A percentile compares a stretch with the other conserved stretches of the same genome.
These are phyloP conservation scores for Abortiporus biennis DNA, from an alignment of 1,284 basidiomycete species.

Conservation along the genomic window DNA sequence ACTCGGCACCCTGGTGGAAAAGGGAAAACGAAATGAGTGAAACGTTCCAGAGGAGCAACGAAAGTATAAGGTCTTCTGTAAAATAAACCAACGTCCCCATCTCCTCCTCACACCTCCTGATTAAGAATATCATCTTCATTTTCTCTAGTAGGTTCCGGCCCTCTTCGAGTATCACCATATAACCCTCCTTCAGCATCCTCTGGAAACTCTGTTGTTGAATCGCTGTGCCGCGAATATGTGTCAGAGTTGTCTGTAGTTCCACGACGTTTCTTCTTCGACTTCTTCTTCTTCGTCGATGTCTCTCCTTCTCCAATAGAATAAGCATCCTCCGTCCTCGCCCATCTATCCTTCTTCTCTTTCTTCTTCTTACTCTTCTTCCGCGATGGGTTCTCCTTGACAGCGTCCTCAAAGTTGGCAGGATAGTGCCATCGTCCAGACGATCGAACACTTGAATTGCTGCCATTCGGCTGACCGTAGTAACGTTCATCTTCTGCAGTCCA, in stretches of 20 bases:
- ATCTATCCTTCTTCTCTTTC: conserved; percentile 77
- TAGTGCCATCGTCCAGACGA: conserved; percentile 66
- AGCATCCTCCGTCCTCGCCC: conserved; percentile 79
- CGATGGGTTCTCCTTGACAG: conserved; percentile 30
- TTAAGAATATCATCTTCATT: conserved; percentile 35
- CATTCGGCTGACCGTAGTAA: conserved; percentile 49
- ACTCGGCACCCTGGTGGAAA: too few species aligned
- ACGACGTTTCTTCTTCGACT: neutral
- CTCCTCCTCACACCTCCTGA: conserved; percentile 21
- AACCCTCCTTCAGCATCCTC: conserved; percentile 66
- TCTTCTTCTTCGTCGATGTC: conserved; percentile 29
- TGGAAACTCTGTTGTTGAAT: conserved; percentile 52
- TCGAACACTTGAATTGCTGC: conserved; percentile 28
- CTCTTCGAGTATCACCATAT: conserved; percentile 37
- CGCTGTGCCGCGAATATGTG: conserved; percentile 37
- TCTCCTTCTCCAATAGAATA: conserved; percentile 48
- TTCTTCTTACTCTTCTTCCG: conserved; percentile 48
- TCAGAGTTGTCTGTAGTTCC: conserved; percentile 31
- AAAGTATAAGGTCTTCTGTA: too few species aligned
- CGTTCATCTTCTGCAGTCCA: conserved; percentile 71
- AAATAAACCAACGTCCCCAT: too few species aligned
- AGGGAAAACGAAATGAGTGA: too few species aligned
- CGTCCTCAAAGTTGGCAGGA: conserved; percentile 74
- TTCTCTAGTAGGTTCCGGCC: conserved; percentile 12
- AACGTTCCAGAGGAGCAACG: too few species aligned